Conservation (phyloP, 2,329 filamentous ascomycete genomes). For the Shiraia bambusicola region DNA sequence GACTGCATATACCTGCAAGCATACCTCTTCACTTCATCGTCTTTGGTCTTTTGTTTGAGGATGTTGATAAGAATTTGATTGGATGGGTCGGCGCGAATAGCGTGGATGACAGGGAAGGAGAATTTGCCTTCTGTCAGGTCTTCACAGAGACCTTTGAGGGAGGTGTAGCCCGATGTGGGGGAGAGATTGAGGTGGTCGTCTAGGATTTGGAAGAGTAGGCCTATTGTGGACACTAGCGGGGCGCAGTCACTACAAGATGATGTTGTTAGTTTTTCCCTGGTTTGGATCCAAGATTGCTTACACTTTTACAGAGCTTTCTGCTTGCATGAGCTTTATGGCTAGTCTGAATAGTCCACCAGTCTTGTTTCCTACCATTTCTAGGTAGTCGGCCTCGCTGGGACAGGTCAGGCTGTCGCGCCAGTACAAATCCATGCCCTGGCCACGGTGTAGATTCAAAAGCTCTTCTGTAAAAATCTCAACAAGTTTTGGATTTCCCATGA, state of each 20-base stretch:
- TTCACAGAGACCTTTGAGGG: constrained; percentile 92
- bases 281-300: constrained; percentile 23
- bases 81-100: constrained; percentile 72
- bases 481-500: constrained; percentile 66
- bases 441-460: constrained; percentile 78
- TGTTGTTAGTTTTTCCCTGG: constrained; percentile 2
- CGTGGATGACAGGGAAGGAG: constrained; percentile 92
- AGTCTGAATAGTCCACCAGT: constrained; percentile 84
- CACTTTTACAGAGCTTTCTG: constrained; percentile 58
- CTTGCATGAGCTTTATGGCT: constrained; percentile 85
- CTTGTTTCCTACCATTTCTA: constrained; percentile 94
- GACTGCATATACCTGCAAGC: constrained; percentile 88
- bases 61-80: constrained; percentile 88
- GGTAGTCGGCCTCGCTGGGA: constrained; percentile 82
- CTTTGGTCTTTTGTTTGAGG: constrained; percentile 81
- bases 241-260: constrained; percentile 64
- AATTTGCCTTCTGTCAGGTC: constrained; percentile 97
- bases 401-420: constrained; percentile 85
- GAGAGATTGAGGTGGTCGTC: constrained; percentile 91
- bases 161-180: constrained; percentile 61
- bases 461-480: constrained; percentile 78
- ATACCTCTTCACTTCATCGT: constrained; percentile 87
- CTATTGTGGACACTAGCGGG: constrained; percentile 80
- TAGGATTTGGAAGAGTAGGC: constrained; percentile 85
- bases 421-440: constrained; percentile 88